Evolutionary conservation across 139 green algal genomes (phyloP).

Genomic region (Auxenochlorella pyrenoidosa): DNA sequence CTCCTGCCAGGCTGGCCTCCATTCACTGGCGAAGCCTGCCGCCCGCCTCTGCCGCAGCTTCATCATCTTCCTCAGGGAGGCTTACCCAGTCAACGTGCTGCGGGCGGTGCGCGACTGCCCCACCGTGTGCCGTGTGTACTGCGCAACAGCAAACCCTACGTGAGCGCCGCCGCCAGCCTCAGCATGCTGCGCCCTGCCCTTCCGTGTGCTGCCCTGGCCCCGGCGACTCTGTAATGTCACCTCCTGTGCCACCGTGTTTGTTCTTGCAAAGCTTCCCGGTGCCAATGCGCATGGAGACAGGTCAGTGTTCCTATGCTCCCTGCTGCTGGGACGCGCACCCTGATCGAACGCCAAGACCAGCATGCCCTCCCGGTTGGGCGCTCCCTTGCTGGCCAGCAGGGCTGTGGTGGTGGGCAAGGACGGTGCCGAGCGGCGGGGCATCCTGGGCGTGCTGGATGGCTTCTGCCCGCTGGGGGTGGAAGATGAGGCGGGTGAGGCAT

Average conservation of each 20-base stretch:
- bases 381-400: not conserved
- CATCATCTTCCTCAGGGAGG: not conserved
- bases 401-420: slow-evolving; percentile 11
- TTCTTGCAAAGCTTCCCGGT: too few species aligned
- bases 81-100: slow-evolving; percentile 11
- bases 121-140: slow-evolving; percentile 11
- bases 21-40: too few species aligned
- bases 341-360: not conserved
- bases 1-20: too few species aligned
- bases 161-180: not conserved
- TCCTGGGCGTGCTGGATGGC: slow-evolving; percentile 25
- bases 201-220: not conserved
- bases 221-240: too few species aligned
- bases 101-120: slow-evolving; percentile 4
- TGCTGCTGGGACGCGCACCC: not conserved
- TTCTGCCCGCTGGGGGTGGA: slow-evolving; percentile 8
- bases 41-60: not conserved
- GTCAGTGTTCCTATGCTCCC: too few species aligned
- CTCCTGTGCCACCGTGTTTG: too few species aligned
- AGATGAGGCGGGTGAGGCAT: not conserved
- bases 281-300: too few species aligned
- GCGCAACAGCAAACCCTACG: slow-evolving; percentile 24
- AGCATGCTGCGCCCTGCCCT: too few species aligned
- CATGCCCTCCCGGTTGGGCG: not conserved
- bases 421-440: not conserved